Conservation (phyloP, 2,329 filamentous ascomycete genomes). For the Fusarium coicis region DNA sequence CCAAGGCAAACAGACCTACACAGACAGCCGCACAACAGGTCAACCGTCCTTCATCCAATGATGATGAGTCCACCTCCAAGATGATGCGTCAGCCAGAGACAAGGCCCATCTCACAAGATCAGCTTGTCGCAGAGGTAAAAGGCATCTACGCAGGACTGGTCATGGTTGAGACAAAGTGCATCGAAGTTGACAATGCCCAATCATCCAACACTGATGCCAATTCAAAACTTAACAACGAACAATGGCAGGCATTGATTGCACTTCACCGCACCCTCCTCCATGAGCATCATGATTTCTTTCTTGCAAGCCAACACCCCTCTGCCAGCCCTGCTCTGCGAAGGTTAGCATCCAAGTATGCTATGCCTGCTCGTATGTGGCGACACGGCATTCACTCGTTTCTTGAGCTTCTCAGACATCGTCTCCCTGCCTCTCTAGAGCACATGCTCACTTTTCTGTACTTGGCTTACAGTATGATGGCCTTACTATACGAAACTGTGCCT, state of each 20-base stretch:
- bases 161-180: slow-evolving; percentile 89
- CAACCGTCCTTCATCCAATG: background rate
- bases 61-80: slow-evolving; percentile 13
- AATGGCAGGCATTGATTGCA: slow-evolving; percentile 87
- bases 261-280: slow-evolving; percentile 83
- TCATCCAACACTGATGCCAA: slow-evolving; percentile 57
- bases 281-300: slow-evolving; percentile 87
- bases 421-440: slow-evolving; percentile 83
- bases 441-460: slow-evolving; percentile 93
- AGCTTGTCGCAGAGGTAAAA: slow-evolving; percentile 83
- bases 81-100: slow-evolving; percentile 38
- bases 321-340: slow-evolving; percentile 74
- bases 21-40: slow-evolving; percentile 7
- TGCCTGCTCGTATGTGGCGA: slow-evolving; percentile 95
- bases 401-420: slow-evolving; percentile 76
- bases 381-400: slow-evolving; percentile 90
- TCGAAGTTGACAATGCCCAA: slow-evolving; percentile 79
- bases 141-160: slow-evolving; percentile 85
- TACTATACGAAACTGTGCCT: slow-evolving; percentile 86
- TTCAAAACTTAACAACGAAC: slow-evolving; percentile 67
- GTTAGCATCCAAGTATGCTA: slow-evolving; percentile 83
- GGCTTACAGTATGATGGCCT: slow-evolving; percentile 88
- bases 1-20: slow-evolving; percentile 7
- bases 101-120: slow-evolving; percentile 73
- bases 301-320: slow-evolving; percentile 87